Evolutionary conservation across 2,329 filamentous ascomycete species (phyloP).

Genomic region (Aspergillus sp.): DNA sequence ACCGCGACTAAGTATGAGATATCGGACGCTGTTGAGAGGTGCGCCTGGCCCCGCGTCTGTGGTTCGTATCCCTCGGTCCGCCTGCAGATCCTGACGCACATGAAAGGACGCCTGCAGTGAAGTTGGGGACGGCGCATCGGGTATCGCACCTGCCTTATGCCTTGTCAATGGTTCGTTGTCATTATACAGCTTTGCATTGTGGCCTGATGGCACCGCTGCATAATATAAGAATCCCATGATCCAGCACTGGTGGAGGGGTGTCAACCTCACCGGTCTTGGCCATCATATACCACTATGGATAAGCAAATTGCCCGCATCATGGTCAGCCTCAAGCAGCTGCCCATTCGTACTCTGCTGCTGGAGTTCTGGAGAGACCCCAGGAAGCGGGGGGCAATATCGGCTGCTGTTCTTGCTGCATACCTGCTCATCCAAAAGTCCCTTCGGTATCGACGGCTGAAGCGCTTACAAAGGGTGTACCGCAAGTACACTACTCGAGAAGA

Average conservation of each 20-base stretch:
- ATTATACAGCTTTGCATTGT: background rate
- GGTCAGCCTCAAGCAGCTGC: slow-evolving; percentile 2
- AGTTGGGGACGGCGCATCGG: background rate
- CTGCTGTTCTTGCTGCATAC: slow-evolving; percentile 17
- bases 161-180: background rate
- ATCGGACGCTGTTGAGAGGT: background rate
- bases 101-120: background rate
- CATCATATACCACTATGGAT: slow-evolving; percentile 7
- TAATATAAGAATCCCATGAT: background rate
- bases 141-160: background rate
- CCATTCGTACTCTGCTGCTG: background rate
- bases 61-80: slow-evolving; percentile 1
- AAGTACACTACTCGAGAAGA: slow-evolving; percentile 43
- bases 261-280: background rate
- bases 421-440: slow-evolving; percentile 23
- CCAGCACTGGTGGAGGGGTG: background rate
- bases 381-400: slow-evolving; percentile 7
- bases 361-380: slow-evolving; percentile 5
- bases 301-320: slow-evolving; percentile 1
- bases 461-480: slow-evolving; percentile 39
- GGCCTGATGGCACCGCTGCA: background rate
- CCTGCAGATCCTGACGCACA: slow-evolving; percentile 1
- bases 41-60: background rate
- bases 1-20: background rate
- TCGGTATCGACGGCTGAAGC: slow-evolving; percentile 31